These are phyloP conservation scores for Tricholoma furcatifolium DNA, from an alignment of 768 basidiomycete species.

Conservation along the genomic window DNA sequence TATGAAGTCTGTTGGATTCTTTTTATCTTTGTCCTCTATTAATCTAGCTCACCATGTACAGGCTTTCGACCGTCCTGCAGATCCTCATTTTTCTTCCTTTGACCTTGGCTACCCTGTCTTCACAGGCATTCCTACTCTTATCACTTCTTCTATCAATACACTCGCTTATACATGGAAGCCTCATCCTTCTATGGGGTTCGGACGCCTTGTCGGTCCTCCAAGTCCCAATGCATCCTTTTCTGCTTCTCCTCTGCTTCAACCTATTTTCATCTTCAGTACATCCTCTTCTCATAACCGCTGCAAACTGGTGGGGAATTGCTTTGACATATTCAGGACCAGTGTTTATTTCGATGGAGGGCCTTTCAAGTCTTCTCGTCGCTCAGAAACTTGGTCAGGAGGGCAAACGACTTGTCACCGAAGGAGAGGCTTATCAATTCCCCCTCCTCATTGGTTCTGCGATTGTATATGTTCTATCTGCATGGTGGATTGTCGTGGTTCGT, in stretches of 20 bases:
- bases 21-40: no score
- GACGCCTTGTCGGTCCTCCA: conserved; percentile 74
- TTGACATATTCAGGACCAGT: conserved; percentile 72
- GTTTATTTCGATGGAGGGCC: conserved; percentile 80
- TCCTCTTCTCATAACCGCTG: conserved; percentile 54
- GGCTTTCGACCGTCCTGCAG: conserved; percentile 75
- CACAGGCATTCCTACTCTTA: conserved; percentile 75
- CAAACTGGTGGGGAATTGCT: conserved; percentile 71
- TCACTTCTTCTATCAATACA: conserved; percentile 76
- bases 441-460: conserved; percentile 75
- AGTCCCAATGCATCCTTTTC: conserved; percentile 83
- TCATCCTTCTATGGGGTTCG: conserved; percentile 71
- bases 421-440: conserved; percentile 75
- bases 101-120: conserved; percentile 81
- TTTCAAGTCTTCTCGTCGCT: conserved; percentile 80
- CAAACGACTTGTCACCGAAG: conserved; percentile 64
- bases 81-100: conserved; percentile 83
- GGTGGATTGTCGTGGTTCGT: conserved; percentile 84
- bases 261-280: conserved; percentile 66
- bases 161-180: conserved; percentile 79
- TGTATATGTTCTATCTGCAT: conserved; percentile 78
- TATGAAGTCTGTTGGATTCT: conserved; percentile 25
- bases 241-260: conserved; percentile 86
- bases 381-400: conserved; percentile 81
- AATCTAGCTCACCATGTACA: conserved; percentile 23